Evolutionary conservation across 1,284 basidiomycete species (phyloP).

Genomic region (Puccinia triticina): DNA sequence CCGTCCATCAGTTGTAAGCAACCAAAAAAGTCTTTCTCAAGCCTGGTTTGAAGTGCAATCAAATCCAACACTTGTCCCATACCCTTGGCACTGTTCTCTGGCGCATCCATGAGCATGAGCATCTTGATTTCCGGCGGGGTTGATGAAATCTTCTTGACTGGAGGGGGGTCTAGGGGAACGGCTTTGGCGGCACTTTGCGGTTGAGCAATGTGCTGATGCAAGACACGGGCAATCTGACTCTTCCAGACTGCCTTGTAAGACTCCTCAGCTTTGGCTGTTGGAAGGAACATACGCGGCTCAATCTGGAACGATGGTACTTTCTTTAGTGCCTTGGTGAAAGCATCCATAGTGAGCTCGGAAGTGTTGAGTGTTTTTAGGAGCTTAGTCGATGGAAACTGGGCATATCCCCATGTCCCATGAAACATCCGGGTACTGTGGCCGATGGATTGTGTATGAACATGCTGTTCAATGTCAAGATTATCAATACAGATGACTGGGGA

Average conservation of each 20-base stretch:
- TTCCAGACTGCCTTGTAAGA: no score
- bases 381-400: neutral
- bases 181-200: no score
- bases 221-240: no score
- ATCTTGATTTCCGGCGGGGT: neutral
- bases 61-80: slow-evolving; percentile 1
- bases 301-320: neutral
- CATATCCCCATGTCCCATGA: slow-evolving; percentile 18
- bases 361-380: neutral
- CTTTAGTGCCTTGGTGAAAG: neutral
- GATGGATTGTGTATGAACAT: neutral
- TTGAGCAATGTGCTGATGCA: no score
- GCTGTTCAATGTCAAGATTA: slow-evolving; percentile 10
- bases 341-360: neutral
- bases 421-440: neutral
- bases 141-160: no score
- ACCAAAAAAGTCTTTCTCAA: neutral
- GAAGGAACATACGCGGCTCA: neutral
- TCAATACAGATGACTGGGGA: slow-evolving; percentile 12
- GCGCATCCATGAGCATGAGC: slow-evolving; percentile 28
- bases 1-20: no score
- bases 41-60: neutral
- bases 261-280: neutral
- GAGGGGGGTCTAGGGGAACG: no score
- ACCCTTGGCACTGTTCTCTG: slow-evolving; percentile 18